Evolutionary conservation across 805 yeast species (phyloP), one percentile per base, ranked within the genome.

Genomic region (Pichia pseudocactophila): DNA sequence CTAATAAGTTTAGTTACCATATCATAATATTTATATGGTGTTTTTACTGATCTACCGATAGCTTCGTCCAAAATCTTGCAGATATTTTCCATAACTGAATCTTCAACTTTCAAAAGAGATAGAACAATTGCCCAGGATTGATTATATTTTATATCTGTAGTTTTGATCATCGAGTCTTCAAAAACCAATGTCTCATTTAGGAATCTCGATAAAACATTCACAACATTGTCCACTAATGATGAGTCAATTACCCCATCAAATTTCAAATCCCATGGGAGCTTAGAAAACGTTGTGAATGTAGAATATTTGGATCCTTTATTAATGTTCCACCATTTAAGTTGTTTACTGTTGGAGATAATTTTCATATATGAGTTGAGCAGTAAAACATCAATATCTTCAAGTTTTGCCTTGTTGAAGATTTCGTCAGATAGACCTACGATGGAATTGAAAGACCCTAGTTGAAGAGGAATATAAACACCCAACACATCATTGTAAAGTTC

Each of bases 21-120:
- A 55, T 90, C 97, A 41, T 86, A 71, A 52, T 88, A 90, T 55
- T 84, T 87, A 63, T 82, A 92, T 0, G 97, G 97, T 0, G 87
- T 62, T 47, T 75, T 71, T 30, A 81, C 71, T 47, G 80, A 70
- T 48, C 96, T 71, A 1, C 86, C 68, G 26, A 87, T 69, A 0
- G 86, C 65, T 57, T 89, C 92, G 55, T 90, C 96, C 7, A 90
- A 48, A 26, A 86, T 58, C 10, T 64, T 65, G 81, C 86, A 81
- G 2, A 87, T 55, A 31, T 64, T 63, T 1, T 51, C 54, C 25
- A 57, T 50, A 26, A 49, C 47, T 5, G 39, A 35, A 0, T 30
- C 8, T 50, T 37, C 7, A 27, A 42, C 48, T 20, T 47, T 45
- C 15, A 80, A 55, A 7, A 43, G 28, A 7, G 87, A 70, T 40